phyloP scores from a whole-genome alignment of 208 protist species.

The Trypanosoma mega region DNA sequence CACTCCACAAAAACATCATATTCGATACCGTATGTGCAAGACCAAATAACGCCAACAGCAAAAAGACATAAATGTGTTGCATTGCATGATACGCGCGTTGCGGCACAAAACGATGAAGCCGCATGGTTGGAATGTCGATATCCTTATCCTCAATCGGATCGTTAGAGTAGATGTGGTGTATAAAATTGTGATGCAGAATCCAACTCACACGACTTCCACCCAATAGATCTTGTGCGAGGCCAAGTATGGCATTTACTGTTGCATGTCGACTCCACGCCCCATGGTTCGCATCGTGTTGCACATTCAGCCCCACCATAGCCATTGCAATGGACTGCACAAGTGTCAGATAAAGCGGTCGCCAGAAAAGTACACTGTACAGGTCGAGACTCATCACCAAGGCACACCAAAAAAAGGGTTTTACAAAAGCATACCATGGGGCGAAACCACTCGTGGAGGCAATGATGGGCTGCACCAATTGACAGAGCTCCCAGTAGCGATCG shows the following conservation, averaged over 20 bases:
- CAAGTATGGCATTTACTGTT: slow-evolving; percentile 60
- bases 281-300: slow-evolving; percentile 86
- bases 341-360: slow-evolving; percentile 48
- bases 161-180: slow-evolving; percentile 82
- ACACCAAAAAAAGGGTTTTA: slow-evolving; percentile 59
- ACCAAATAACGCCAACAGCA: slow-evolving; percentile 71
- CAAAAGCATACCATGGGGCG: slow-evolving; percentile 76
- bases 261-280: slow-evolving; percentile 57
- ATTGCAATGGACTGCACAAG: slow-evolving; percentile 72
- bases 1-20: slow-evolving; percentile 51
- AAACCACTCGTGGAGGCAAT: slow-evolving; percentile 64
- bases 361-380: slow-evolving; percentile 59
- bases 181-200: slow-evolving; percentile 74
- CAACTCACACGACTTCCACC: slow-evolving; percentile 79
- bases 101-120: slow-evolving; percentile 59
- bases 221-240: slow-evolving; percentile 63
- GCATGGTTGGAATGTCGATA: slow-evolving; percentile 71
- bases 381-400: slow-evolving; percentile 59
- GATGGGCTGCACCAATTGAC: slow-evolving; percentile 44
- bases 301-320: slow-evolving; percentile 82
- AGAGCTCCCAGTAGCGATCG: slow-evolving; percentile 70
- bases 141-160: slow-evolving; percentile 63
- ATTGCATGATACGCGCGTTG: slow-evolving; percentile 60
- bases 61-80: slow-evolving; percentile 74
- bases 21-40: slow-evolving; percentile 67